Conservation (phyloP, 2,329 filamentous ascomycete genomes). For the Graphilbum sp. region DNA sequence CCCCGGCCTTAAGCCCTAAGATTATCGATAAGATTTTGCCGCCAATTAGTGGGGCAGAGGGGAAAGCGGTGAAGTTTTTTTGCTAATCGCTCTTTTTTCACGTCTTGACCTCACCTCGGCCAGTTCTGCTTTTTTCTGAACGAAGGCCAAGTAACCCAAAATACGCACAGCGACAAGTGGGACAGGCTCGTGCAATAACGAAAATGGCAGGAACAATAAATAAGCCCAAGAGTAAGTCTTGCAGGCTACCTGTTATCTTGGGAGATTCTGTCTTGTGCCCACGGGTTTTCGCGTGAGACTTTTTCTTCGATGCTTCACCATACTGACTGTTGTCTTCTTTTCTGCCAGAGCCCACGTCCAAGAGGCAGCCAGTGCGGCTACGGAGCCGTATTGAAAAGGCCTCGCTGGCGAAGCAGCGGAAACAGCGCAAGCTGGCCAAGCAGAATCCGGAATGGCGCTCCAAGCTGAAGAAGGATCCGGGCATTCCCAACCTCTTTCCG, state of each 20-base stretch:
- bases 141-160: no score
- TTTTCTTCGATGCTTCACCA: no score
- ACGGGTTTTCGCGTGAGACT: no score
- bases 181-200: no score
- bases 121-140: no score
- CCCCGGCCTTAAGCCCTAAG: no score
- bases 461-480: slow-evolving; percentile 91
- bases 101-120: no score
- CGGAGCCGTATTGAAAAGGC: slow-evolving; percentile 94
- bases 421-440: slow-evolving; percentile 75
- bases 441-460: slow-evolving; percentile 96
- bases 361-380: slow-evolving; percentile 76
- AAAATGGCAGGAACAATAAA: slow-evolving; percentile 37
- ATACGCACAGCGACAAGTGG: no score
- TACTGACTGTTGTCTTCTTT: no score
- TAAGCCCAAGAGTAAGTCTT: slow-evolving; percentile 36
- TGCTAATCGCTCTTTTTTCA: background rate
- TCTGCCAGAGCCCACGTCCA: slow-evolving; percentile 71
- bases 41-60: slow-evolving; percentile 5
- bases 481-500: slow-evolving; percentile 92
- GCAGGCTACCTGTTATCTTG: no score
- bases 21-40: slow-evolving; percentile 10
- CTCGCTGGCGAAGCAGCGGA: slow-evolving; percentile 77
- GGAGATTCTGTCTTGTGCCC: no score
- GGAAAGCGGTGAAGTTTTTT: slow-evolving; percentile 11